Evolutionary conservation across 208 protist species (phyloP), one percentile per base, ranked within the genome.

Genomic region (Leishmania tropica): DNA sequence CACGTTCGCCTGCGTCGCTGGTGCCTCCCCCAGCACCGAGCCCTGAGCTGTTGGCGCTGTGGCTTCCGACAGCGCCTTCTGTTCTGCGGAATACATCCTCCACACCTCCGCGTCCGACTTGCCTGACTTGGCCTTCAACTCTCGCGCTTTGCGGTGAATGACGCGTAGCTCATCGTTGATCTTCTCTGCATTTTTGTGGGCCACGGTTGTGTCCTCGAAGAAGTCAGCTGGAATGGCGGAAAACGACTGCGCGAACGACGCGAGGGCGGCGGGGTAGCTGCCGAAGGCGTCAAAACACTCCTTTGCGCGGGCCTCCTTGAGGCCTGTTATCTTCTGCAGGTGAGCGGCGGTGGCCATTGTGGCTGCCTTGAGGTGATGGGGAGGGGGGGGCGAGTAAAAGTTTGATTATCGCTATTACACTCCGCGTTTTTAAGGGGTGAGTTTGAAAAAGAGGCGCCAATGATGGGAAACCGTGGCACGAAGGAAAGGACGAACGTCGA

Each of bases 171-270:
- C 86, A 35, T 78, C 83, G 81, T 97, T 97, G 64, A 97, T 96
- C n/a, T 75, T 80, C 56, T 73, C 40, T 19, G 83, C 83, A 62
- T 97, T 93, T 8, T n/a, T 77, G 42, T 80, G 79, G 7, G 87
- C 83, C 31, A 68, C 74, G 11, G 82, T 45, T 7, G 80, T 74
- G 56, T 93, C 86, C 21, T 86, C 81, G 80, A 97, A 97, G 83
- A 90, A 91, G 35, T 85, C 81, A 5, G 86, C 72, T 24, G 90
- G 91, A 13, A 97, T 74, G 19, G 74, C 65, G 0, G 88, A 56
- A 71, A 88, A 94, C 54, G 87, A 94, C 78, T 96, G 93, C 15
- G 88, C 93, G 79, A 97, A 97, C 24, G 93, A 95, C 6, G 91
- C 94, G 21, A 97, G 81, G 11, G 92, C 93, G 19, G 81, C 87